Conservation (phyloP, 2,329 filamentous ascomycete species). For the Colletotrichum shisoi region DNA sequence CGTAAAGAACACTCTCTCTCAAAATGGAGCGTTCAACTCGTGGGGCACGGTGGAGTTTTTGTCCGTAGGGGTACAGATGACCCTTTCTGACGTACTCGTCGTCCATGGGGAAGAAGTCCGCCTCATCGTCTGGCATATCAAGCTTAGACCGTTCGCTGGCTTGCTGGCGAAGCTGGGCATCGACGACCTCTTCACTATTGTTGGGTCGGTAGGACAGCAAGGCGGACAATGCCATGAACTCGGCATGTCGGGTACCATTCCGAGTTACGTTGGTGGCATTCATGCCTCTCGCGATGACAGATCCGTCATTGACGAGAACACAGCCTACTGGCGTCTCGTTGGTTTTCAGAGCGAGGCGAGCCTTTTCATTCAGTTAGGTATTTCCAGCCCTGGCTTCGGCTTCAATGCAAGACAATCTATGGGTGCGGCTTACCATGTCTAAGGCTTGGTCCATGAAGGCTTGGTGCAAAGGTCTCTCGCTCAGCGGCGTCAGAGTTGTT, state of each 20-base stretch:
- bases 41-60: slow-evolving; percentile 63
- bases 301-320: slow-evolving; percentile 82
- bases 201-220: slow-evolving; percentile 56
- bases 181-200: slow-evolving; percentile 23
- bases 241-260: slow-evolving; percentile 91
- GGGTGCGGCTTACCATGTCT: slow-evolving; percentile 71
- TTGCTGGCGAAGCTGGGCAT: slow-evolving; percentile 23
- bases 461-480: slow-evolving; percentile 56
- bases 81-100: slow-evolving; percentile 64
- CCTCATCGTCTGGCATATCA: slow-evolving; percentile 38
- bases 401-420: slow-evolving; percentile 2
- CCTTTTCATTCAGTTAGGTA: slow-evolving; percentile 60
- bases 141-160: slow-evolving; percentile 40
- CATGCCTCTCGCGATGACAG: slow-evolving; percentile 88
- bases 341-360: slow-evolving; percentile 80
- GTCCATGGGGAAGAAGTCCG: slow-evolving; percentile 47
- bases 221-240: slow-evolving; percentile 83
- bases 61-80: slow-evolving; percentile 68
- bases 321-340: slow-evolving; percentile 98
- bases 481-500: slow-evolving; percentile 12
- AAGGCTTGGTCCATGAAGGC: slow-evolving; percentile 85
- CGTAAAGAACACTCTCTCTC: slow-evolving; percentile 79
- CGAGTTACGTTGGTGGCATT: slow-evolving; percentile 94
- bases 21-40: slow-evolving; percentile 74
- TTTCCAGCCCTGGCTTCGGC: neutral